Conservation (phyloP, 768 basidiomycete species). For the Suillus alpinus region DNA sequence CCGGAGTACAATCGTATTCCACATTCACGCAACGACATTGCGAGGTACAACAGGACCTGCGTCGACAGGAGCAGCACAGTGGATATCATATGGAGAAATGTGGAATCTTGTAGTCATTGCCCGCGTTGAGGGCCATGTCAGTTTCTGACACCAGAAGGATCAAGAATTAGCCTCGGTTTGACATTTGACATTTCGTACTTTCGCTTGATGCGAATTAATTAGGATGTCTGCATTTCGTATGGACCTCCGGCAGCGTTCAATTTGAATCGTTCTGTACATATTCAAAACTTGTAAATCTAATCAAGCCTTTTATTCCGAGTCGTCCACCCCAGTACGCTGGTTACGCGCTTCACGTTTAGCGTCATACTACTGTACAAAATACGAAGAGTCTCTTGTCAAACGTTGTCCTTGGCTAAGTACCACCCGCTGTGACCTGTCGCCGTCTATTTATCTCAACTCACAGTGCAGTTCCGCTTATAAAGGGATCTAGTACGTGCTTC, state of each 20-base stretch:
- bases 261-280: not conserved
- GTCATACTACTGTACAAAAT: not conserved
- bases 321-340: too few relatives aligned
- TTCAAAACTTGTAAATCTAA: not conserved
- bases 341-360: not conserved
- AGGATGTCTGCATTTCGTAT: not conserved
- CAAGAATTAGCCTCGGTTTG: not conserved
- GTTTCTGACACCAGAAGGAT: not conserved
- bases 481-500: too few relatives aligned
- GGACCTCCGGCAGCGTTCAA: not conserved
- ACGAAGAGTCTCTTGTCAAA: not conserved
- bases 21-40: not conserved
- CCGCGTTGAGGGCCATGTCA: not conserved
- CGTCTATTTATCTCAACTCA: too few relatives aligned
- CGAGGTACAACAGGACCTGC: not conserved
- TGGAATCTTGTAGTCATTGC: not conserved
- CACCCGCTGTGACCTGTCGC: too few relatives aligned
- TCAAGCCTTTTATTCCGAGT: not conserved
- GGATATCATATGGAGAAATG: not conserved
- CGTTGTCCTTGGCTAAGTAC: too few relatives aligned
- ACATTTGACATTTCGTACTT: not conserved
- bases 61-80: not conserved
- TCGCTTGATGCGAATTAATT: too few relatives aligned
- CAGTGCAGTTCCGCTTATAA: too few relatives aligned
- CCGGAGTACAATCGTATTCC: not conserved